Base-by-base conservation (phyloP, 108 stramenopile genomes). In the Cyclostephanos tholiformis region DNA sequence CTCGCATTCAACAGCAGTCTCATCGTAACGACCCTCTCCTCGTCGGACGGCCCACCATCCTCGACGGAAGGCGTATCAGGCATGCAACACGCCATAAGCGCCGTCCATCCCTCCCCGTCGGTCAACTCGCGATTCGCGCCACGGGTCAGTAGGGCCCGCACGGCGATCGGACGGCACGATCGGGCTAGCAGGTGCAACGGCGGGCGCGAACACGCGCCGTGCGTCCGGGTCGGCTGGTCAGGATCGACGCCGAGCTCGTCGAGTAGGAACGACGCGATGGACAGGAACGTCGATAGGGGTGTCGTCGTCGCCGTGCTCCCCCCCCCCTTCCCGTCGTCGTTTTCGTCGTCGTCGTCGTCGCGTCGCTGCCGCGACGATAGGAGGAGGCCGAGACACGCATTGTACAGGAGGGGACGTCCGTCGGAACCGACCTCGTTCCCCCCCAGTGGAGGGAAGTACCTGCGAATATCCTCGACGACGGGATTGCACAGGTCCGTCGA, bases 41-140 rank as follows among this genome's bases (percentile, higher is more conserved):
- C 53, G 20, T 36, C 35, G 17, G 71, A 43, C 22, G 80, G 80
- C 12, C 80, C 80, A 2, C 80, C 80, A 16, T 72, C n/a, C 9
- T 76, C 80, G 1, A 17, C 6, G n/a, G 71, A 49, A 27, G 62
- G 67, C 64, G 74, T 74, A 43, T 80, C 79, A 0, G 76, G 62
- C 73, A 82, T 46, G 46, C 82, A 82, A 12, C 66, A 67, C n/a
- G 82, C 72, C 77, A 79, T 78, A 26, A 82, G 62, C 20, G 82
- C 65, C 51, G 76, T 82, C 82, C 82, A 82, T 17, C 82, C 82
- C 29, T 82, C 82, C 30, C 64, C 73, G 63, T 82, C 82, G 26
- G 22, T 39, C 27, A 44, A 1, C 62, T 61, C 64, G 7, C 11
- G 46, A 61, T 74, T 38, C 39, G 77, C 82, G 25, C 82, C 72